These are phyloP conservation scores for Corymbia calophylla DNA, from an alignment of 441 rosid species.

Conservation along the genomic window DNA sequence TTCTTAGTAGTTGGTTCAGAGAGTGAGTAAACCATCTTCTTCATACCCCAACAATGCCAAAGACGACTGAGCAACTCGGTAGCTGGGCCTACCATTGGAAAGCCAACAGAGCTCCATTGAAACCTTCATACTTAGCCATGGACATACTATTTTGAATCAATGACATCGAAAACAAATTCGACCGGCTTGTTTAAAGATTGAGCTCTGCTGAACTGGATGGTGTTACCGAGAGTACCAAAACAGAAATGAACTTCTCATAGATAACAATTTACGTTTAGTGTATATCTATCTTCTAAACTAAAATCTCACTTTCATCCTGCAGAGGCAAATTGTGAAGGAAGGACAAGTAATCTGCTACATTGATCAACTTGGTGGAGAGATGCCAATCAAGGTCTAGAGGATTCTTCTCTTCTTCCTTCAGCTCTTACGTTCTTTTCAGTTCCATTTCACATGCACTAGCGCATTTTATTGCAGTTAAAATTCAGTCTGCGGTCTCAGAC, in stretches of 20 bases:
- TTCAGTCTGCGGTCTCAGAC: not conserved
- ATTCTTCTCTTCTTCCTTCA: not conserved
- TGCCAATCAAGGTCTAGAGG: not conserved
- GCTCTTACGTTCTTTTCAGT: not conserved
- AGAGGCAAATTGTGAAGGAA: not conserved
- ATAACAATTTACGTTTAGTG: not conserved
- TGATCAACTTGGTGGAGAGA: not conserved
- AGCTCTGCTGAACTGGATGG: not conserved
- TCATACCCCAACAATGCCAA: not conserved
- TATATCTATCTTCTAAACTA: not conserved
- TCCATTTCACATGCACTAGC: not conserved
- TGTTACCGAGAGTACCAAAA: not conserved
- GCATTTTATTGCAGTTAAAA: not conserved
- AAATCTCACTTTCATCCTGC: not conserved
- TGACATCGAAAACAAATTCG: not conserved
- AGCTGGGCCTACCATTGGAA: not conserved
- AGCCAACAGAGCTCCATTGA: not conserved
- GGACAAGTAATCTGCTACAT: not conserved
- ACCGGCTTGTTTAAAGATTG: not conserved
- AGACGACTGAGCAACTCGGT: not conserved
- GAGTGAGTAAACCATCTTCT: not conserved
- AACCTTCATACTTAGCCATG: not conserved
- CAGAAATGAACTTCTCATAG: not conserved
- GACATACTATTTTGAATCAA: not conserved
- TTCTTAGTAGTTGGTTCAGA: not conserved